Evolutionary conservation across 257 asterid genomes (phyloP), one percentile per base, ranked within the genome.

Genomic region (Solanum rostratum): DNA sequence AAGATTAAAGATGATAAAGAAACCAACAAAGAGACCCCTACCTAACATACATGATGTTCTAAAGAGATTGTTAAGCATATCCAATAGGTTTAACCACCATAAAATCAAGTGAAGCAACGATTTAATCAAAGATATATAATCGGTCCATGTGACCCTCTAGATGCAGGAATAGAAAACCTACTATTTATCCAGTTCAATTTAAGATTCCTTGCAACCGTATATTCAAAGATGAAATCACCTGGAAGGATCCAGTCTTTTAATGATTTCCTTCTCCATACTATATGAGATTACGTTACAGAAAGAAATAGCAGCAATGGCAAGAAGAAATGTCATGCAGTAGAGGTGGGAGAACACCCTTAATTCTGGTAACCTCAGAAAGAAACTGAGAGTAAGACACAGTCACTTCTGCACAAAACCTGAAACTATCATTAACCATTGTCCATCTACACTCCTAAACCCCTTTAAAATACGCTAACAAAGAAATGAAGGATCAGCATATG

Each of bases 1-100:
- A 22, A 85, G 76, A 62, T 27, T 45, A 54, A 86, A 85, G 87
- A 85, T 68, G 85, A 80, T 84, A 55, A 90, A 79, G 83, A 54
- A 84, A 78, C 63, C 63, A 78, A 50, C 63, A 27, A 33, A 78
- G 27, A 50, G 46, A 78, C 63, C 46, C 45, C 16, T 50, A 78
- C 63, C 63, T 27, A 78, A 50, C 82, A 78, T 78, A 78, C 63
- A 50, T n/a, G 63, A 50, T 78, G 63, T 22, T 27, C 63, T 50
- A 50, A 27, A 50, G 39, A 76, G 45, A 78, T 27, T 78, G 82
- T 76, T 19, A 74, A 24, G 16, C 45, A 29, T 27, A 78, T 78
- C 10, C 45, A 50, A 27, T 78, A 50, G 63, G n/a, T 50, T 74
- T 76, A 46, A 49, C 27, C 63, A 76, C 82, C 82, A 78, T 50